A percentile compares a stretch with the other conserved stretches of the same genome.
These are phyloP conservation scores for Letharia lupina DNA, from an alignment of 495 filamentous ascomycete genomes.

Conservation along the genomic window DNA sequence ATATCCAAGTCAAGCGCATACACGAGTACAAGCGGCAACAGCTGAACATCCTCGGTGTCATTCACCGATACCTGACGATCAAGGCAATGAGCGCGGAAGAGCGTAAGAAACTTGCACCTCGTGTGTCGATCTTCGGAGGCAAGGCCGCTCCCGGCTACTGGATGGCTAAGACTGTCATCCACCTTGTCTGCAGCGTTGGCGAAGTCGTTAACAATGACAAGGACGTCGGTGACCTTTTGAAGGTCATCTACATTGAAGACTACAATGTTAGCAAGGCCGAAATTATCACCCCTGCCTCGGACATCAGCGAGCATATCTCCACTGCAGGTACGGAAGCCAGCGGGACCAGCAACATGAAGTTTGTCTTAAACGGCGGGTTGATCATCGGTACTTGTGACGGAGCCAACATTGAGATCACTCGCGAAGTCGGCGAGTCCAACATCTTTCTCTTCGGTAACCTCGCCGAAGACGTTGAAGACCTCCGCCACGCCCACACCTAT, in stretches of 20 bases:
- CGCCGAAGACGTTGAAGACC: constrained; percentile 92
- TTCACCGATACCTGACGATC: constrained; percentile 85
- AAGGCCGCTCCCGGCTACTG: constrained; percentile 98
- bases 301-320: constrained; percentile 97
- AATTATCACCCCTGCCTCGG: constrained; percentile 87
- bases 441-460: constrained; percentile 98
- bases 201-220: constrained; percentile 84
- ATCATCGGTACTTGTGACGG: constrained; percentile 98
- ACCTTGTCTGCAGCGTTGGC: constrained; percentile 88
- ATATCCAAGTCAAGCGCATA: constrained; percentile 97
- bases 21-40: constrained; percentile 99
- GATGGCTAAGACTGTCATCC: constrained; percentile 99
- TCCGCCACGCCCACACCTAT: constrained; percentile 85
- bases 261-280: constrained; percentile 99
- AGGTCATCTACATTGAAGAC: constrained; percentile 95
- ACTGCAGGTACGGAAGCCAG: constrained; percentile 85
- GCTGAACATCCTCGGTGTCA: constrained; percentile 97
- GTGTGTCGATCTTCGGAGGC: constrained; percentile 94
- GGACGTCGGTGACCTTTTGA: constrained; percentile 87
- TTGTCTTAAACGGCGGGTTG: constrained; percentile 90
- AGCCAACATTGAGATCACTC: constrained; percentile 97
- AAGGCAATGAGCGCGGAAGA: constrained; percentile 78
- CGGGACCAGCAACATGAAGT: constrained; percentile 89
- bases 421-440: constrained; percentile 89
- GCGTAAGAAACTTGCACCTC: constrained; percentile 79